phyloP scores from a whole-genome alignment of 352 stramenopile genomes.

The Phytophthora sp. region DNA sequence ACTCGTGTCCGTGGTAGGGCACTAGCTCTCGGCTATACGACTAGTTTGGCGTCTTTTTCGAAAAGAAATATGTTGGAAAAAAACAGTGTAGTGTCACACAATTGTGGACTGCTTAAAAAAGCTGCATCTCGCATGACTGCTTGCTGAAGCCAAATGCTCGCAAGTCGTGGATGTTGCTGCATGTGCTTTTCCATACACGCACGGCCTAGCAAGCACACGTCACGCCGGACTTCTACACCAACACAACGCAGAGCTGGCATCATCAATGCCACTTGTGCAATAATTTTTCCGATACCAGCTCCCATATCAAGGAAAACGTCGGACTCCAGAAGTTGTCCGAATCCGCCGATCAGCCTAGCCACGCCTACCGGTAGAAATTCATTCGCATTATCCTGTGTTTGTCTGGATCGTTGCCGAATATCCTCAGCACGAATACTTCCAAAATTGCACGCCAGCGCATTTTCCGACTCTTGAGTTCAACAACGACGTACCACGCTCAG shows the following conservation, averaged over 20 bases:
- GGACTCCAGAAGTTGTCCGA: neutral
- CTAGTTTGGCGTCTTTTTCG: neutral
- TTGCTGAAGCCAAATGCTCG: neutral
- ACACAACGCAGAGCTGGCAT: too few relatives aligned
- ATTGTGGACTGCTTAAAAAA: too few relatives aligned
- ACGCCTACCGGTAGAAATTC: constrained; percentile 1
- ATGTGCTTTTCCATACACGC: too few relatives aligned
- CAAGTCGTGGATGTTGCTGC: too few relatives aligned
- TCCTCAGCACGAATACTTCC: neutral
- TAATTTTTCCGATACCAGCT: neutral
- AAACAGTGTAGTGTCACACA: neutral
- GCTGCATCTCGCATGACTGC: neutral
- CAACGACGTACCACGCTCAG: too few relatives aligned
- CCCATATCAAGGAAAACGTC: neutral
- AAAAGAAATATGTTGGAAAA: neutral
- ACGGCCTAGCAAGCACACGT: neutral
- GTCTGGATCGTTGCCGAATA: neutral
- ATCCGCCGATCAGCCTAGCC: neutral
- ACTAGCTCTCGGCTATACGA: neutral
- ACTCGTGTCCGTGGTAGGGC: neutral
- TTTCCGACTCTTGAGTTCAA: neutral
- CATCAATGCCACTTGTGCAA: constrained; percentile 2
- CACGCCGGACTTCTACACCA: too few relatives aligned
- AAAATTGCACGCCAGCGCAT: neutral
- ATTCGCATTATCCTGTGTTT: neutral